Conservation (phyloP, 2,329 filamentous ascomycete species). For the Coleophoma crateriformis region DNA sequence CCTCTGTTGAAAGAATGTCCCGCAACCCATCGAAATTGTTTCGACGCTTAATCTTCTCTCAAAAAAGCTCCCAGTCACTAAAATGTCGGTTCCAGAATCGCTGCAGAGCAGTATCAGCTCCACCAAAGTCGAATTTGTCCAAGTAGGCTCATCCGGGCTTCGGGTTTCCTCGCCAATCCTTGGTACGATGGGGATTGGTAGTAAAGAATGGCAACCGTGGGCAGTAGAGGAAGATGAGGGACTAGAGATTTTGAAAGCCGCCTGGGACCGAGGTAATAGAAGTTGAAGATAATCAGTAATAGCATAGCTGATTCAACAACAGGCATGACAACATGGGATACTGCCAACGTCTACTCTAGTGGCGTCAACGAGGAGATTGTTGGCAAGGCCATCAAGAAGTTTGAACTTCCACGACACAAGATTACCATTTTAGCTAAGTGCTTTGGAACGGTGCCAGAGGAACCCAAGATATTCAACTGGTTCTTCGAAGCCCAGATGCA, state of each 20-base stretch:
- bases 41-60: too few relatives aligned
- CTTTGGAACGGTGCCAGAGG: conserved; percentile 42
- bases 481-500: conserved; percentile 33
- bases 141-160: conserved; percentile 56
- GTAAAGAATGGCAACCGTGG: conserved; percentile 45
- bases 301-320: not conserved
- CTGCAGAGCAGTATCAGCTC: not conserved
- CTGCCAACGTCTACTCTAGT: conserved; percentile 50
- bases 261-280: conserved; percentile 50
- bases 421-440: conserved; percentile 54
- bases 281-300: not conserved
- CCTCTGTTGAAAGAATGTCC: too few relatives aligned
- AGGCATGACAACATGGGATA: conserved; percentile 52
- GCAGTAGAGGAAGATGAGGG: conserved; percentile 49
- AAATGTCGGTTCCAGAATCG: not conserved
- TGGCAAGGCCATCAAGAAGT: conserved; percentile 54
- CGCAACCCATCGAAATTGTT: too few relatives aligned
- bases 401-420: conserved; percentile 48
- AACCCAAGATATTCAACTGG: conserved; percentile 18
- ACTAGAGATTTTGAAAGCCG: conserved; percentile 47
- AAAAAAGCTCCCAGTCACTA: too few relatives aligned
- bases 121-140: conserved; percentile 40
- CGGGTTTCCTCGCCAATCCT: conserved; percentile 58
- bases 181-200: conserved; percentile 59
- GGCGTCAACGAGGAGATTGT: conserved; percentile 48